phyloP scores from a whole-genome alignment of 176 grass and related monocot genomes.

The Phoenix dactylifera region DNA sequence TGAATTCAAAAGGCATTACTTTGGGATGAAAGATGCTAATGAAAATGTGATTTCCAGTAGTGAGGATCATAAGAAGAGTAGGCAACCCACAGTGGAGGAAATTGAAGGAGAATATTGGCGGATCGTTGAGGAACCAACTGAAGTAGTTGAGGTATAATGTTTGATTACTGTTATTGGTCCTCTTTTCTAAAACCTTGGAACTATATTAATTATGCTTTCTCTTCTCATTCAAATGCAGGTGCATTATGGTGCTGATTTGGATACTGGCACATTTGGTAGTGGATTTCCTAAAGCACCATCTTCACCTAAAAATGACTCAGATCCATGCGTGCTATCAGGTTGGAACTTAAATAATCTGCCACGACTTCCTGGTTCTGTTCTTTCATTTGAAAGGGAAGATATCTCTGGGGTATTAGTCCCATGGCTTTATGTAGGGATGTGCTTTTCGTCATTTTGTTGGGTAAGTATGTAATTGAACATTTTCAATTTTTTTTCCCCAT shows the following conservation, averaged over 20 bases:
- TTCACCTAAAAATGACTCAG: constrained; percentile 35
- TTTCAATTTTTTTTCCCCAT: background rate
- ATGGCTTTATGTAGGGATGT: constrained; percentile 98
- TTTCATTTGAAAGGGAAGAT: constrained; percentile 82
- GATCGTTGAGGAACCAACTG: constrained; percentile 67
- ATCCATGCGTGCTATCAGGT: constrained; percentile 42
- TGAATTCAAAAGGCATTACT: constrained; percentile 69
- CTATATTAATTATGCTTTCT: constrained; percentile 8
- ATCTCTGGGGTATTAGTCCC: constrained; percentile 94
- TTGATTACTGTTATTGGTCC: background rate
- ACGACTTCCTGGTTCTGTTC: constrained; percentile 52
- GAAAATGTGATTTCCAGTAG: background rate
- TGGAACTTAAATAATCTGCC: constrained; percentile 95
- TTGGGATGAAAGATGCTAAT: constrained; percentile 39
- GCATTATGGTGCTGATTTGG: constrained; percentile 89
- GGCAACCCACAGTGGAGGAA: constrained; percentile 52
- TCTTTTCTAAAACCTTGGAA: no score
- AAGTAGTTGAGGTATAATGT: constrained; percentile 74
- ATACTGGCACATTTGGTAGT: constrained; percentile 73
- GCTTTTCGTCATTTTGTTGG: constrained; percentile 99
- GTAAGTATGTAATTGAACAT: constrained; percentile 23
- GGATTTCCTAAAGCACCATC: constrained; percentile 49
- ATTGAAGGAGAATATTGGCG: constrained; percentile 85
- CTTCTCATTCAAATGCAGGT: constrained; percentile 37
- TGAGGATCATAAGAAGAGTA: constrained; percentile 28